These are phyloP conservation scores for Allomyces macrogynus DNA, from an alignment of 192 early-diverging fungal genomes.

Conservation along the genomic window DNA sequence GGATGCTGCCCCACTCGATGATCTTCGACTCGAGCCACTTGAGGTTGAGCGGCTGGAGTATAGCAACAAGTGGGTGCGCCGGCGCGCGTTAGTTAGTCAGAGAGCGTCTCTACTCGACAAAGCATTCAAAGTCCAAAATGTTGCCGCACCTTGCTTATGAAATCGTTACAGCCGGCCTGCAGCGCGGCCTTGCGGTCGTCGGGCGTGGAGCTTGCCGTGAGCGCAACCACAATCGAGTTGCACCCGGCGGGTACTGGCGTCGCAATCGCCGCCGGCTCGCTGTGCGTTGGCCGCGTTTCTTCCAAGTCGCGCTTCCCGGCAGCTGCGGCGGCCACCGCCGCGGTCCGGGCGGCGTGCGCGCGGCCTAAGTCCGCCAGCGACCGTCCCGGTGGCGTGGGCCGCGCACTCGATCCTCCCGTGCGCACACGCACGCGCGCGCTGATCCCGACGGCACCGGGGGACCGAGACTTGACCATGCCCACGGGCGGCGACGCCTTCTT, in stretches of 20 bases:
- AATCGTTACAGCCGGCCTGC: neutral
- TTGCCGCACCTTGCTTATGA: slow-evolving; percentile 8
- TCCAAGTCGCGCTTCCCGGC: neutral
- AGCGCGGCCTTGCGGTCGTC: neutral
- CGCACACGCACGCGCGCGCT: neutral
- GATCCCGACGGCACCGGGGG: neutral
- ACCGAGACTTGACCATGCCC: neutral
- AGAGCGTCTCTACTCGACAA: no score
- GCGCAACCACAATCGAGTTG: neutral
- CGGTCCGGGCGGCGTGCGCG: neutral
- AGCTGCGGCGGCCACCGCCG: neutral
- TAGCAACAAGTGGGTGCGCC: no score
- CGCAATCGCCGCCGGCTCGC: neutral
- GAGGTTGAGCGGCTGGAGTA: slow-evolving; percentile 36
- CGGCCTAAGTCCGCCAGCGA: neutral
- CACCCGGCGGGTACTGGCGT: neutral
- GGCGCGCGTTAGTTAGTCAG: no score
- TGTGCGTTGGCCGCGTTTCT: no score
- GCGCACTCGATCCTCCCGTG: no score
- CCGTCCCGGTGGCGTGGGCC: no score
- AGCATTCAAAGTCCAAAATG: no score
- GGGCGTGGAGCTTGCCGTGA: neutral
- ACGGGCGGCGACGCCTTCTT: neutral
- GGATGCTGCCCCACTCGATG: slow-evolving; percentile 83
- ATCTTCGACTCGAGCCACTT: slow-evolving; percentile 72